phyloP scores from a whole-genome alignment of 352 stramenopile species.

The Globisporangium uncinulatum region DNA sequence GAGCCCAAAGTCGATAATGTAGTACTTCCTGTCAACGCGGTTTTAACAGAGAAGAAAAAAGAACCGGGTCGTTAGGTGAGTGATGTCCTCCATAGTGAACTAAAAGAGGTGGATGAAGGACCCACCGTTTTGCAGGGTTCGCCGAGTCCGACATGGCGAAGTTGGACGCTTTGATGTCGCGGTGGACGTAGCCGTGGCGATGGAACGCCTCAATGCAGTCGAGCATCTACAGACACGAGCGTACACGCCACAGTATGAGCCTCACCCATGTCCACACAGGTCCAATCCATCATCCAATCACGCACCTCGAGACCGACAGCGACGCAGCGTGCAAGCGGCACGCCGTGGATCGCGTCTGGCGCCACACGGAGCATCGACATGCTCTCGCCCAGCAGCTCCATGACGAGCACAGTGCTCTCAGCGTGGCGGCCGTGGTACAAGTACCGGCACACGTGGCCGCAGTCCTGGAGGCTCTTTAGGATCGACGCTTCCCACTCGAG shows the following conservation, averaged over 20 bases:
- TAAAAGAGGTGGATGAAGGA: background rate
- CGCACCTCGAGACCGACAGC: slow-evolving; percentile 56
- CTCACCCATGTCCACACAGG: background rate
- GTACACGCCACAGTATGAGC: background rate
- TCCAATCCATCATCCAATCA: background rate
- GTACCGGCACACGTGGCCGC: slow-evolving; percentile 77
- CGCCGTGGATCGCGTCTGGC: slow-evolving; percentile 73
- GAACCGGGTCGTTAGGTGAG: too few relatives aligned
- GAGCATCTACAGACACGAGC: slow-evolving; percentile 47
- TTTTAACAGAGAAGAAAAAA: too few relatives aligned
- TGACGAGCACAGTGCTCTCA: slow-evolving; percentile 83
- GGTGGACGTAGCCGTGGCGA: slow-evolving; percentile 80
- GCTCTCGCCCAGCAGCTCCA: slow-evolving; percentile 84
- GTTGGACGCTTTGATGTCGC: slow-evolving; percentile 88
- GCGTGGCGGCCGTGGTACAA: slow-evolving; percentile 83
- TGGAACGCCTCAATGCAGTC: slow-evolving; percentile 86
- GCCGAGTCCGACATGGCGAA: slow-evolving; percentile 57
- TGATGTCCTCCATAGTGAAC: background rate
- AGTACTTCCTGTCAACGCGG: slow-evolving; percentile 31
- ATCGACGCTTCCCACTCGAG: slow-evolving; percentile 87
- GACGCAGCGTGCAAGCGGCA: slow-evolving; percentile 65
- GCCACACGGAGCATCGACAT: slow-evolving; percentile 85
- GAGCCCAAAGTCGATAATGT: slow-evolving; percentile 83
- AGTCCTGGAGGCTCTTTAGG: slow-evolving; percentile 82
- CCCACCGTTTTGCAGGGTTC: slow-evolving; percentile 38